Percentiles rank a stretch among this genome's conserved stretches.
phyloP scores from a whole-genome alignment of 805 yeast species.

The Sugiyamaella boreocaroliniensis region DNA sequence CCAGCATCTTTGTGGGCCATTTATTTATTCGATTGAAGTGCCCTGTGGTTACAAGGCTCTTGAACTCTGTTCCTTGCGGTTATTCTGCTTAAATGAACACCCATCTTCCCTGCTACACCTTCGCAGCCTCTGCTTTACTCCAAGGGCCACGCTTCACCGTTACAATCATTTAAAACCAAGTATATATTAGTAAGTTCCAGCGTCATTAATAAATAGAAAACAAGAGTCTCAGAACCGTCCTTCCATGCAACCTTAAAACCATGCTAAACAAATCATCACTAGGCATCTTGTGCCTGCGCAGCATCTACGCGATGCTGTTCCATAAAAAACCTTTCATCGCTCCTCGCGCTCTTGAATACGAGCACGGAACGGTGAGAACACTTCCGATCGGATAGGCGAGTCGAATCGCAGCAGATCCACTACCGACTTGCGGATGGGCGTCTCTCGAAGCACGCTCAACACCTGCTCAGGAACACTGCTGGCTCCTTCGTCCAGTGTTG shows the following conservation, averaged over 20 bases:
- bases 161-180: background rate
- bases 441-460: background rate
- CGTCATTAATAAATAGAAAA: background rate
- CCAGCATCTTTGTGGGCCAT: no score
- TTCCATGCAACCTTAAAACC: background rate
- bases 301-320: no score
- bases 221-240: background rate
- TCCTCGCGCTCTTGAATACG: background rate
- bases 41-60: no score
- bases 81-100: no score
- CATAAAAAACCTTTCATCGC: background rate
- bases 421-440: conserved; percentile 2
- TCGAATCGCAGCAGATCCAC: conserved; percentile 13
- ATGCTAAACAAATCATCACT: background rate
- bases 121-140: no score
- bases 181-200: background rate
- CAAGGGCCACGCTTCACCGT: background rate
- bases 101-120: no score
- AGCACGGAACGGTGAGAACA: conserved; percentile 13
- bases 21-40: no score
- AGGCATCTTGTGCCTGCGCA: background rate
- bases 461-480: background rate
- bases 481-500: conserved; percentile 3
- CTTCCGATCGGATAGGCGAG: conserved; percentile 20
- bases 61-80: no score